These are phyloP conservation scores for Lecanicillium sp. DNA, from an alignment of 2,329 filamentous ascomycete genomes.

Conservation along the genomic window DNA sequence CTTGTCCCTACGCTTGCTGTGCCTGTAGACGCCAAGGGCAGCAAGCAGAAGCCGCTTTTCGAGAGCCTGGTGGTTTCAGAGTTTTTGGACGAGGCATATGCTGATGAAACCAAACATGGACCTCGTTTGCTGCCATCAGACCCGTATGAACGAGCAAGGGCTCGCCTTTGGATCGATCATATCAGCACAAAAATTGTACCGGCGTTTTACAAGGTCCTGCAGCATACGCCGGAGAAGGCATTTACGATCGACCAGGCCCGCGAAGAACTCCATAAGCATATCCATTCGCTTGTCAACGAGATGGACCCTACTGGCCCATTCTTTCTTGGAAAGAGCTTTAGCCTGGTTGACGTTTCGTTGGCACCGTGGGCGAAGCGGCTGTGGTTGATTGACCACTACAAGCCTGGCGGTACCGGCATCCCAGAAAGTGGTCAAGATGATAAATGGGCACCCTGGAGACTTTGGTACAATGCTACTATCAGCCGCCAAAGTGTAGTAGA, in stretches of 20 bases:
- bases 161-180: slow-evolving; percentile 68
- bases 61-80: slow-evolving; percentile 67
- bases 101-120: slow-evolving; percentile 30
- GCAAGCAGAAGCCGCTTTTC: slow-evolving; percentile 51
- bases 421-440: slow-evolving; percentile 41
- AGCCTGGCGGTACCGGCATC: slow-evolving; percentile 44
- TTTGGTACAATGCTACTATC: slow-evolving; percentile 53
- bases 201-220: slow-evolving; percentile 54
- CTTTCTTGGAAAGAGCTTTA: slow-evolving; percentile 57
- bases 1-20: slow-evolving; percentile 63
- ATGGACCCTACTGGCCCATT: slow-evolving; percentile 52
- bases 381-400: slow-evolving; percentile 70
- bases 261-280: slow-evolving; percentile 45
- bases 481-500: slow-evolving; percentile 53
- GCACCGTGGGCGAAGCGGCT: slow-evolving; percentile 66
- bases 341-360: slow-evolving; percentile 60
- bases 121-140: slow-evolving; percentile 49
- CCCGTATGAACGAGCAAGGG: slow-evolving; percentile 55
- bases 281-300: slow-evolving; percentile 53
- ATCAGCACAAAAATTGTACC: slow-evolving; percentile 59
- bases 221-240: slow-evolving; percentile 42
- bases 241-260: slow-evolving; percentile 46
- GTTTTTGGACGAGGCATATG: slow-evolving; percentile 66
- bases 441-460: slow-evolving; percentile 56
- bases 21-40: slow-evolving; percentile 21